Evolutionary conservation across 139 green algal genomes (phyloP).

Genomic region (Coelastrella sp.): DNA sequence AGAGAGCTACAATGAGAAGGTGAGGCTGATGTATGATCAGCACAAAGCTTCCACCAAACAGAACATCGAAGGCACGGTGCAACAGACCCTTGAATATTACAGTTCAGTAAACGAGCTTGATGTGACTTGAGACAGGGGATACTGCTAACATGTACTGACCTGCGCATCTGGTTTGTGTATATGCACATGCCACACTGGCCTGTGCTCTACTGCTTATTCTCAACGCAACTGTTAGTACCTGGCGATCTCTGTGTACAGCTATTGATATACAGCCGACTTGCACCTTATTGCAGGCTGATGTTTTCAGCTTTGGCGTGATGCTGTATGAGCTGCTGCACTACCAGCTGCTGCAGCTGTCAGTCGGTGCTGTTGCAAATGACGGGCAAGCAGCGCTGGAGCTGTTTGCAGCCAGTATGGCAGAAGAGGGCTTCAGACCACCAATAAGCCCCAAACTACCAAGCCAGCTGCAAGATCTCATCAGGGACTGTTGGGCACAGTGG

Average conservation of each 20-base stretch:
- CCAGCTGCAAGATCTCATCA: background rate
- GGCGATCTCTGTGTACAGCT: background rate
- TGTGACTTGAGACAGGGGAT: no score
- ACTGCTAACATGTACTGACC: no score
- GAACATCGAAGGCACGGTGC: no score
- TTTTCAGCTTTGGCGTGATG: background rate
- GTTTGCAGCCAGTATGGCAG: background rate
- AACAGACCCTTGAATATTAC: no score
- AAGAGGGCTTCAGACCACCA: background rate
- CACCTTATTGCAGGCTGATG: conserved; percentile 6
- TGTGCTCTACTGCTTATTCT: no score
- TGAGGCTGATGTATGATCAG: no score
- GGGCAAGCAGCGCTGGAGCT: background rate
- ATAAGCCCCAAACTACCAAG: background rate
- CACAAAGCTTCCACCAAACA: no score
- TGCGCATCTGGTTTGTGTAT: no score
- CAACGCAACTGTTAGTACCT: no score
- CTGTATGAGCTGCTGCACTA: conserved; percentile 1
- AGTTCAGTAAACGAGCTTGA: no score
- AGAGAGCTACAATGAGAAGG: background rate
- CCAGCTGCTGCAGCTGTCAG: conserved; percentile 10
- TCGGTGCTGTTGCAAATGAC: background rate
- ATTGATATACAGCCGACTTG: background rate
- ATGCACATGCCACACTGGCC: no score
- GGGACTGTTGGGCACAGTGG: background rate